Evolutionary conservation across 208 protist genomes (phyloP).

Genomic region (Angomonas desouzai): DNA sequence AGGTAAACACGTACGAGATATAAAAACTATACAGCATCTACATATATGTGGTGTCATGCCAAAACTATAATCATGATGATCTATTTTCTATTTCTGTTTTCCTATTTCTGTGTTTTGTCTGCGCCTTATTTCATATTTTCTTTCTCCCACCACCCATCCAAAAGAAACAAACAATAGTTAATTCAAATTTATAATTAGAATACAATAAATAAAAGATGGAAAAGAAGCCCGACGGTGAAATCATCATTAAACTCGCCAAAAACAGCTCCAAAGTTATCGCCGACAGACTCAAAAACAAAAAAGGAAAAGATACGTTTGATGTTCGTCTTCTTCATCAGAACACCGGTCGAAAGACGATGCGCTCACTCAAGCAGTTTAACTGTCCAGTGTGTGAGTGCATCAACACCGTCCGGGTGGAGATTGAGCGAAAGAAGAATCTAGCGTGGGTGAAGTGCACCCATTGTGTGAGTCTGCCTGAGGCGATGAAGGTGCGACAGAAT

Average conservation of each 20-base stretch:
- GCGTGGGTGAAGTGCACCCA: conserved; percentile 68
- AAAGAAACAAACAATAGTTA: not conserved
- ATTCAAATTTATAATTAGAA: conserved; percentile 10
- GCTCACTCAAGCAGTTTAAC: conserved; percentile 61
- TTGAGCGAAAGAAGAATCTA: conserved; percentile 37
- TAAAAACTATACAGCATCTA: too few relatives aligned
- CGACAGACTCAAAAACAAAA: conserved; percentile 4
- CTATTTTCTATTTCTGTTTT: conserved; percentile 10
- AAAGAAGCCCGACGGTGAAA: not conserved
- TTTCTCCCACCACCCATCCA: not conserved
- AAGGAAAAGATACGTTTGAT: conserved; percentile 32
- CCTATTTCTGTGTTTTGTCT: not conserved
- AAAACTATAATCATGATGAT: too few relatives aligned
- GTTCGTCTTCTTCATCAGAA: conserved; percentile 54
- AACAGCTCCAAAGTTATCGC: not conserved
- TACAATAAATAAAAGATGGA: not conserved
- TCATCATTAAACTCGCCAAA: conserved; percentile 1
- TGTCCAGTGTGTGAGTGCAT: conserved; percentile 75
- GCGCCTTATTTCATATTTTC: not conserved
- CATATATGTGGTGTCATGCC: too few relatives aligned
- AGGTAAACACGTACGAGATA: not conserved
- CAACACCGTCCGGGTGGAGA: conserved; percentile 62
- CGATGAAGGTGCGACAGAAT: conserved; percentile 20
- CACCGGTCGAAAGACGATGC: conserved; percentile 47
- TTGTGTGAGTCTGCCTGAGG: conserved; percentile 23